phyloP scores from a whole-genome alignment of 352 stramenopile genomes.

The Phytophthora multivora region DNA sequence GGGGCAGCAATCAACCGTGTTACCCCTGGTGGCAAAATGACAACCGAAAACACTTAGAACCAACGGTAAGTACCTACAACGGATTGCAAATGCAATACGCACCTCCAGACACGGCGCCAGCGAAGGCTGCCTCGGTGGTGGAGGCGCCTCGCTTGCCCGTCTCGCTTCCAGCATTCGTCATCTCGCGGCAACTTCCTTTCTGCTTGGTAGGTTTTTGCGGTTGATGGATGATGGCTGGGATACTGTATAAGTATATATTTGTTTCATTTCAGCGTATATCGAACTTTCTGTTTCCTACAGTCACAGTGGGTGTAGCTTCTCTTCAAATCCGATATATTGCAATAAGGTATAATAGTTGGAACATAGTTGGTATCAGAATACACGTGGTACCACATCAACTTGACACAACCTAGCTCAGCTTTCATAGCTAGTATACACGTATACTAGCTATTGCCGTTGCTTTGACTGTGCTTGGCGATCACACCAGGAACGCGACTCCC shows the following conservation, averaged over 20 bases:
- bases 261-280: neutral
- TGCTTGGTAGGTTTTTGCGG: constrained; percentile 8
- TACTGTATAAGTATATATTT: neutral
- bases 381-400: constrained; percentile 1
- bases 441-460: too few relatives aligned
- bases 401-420: constrained; percentile 2
- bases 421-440: too few relatives aligned
- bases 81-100: neutral
- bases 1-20: constrained; percentile 79
- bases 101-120: constrained; percentile 72
- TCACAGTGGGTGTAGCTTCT: neutral
- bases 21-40: constrained; percentile 34
- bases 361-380: constrained; percentile 10
- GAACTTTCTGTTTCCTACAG: neutral
- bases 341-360: constrained; percentile 3
- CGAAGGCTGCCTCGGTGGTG: constrained; percentile 54
- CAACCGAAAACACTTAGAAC: constrained; percentile 4
- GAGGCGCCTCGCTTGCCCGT: constrained; percentile 34
- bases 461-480: neutral
- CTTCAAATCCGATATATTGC: neutral
- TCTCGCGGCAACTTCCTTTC: constrained; percentile 19
- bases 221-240: constrained; percentile 19
- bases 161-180: constrained; percentile 10
- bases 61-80: neutral
- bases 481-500: neutral